A percentile compares a stretch with the other conserved stretches of the same genome.
These are phyloP conservation scores for Seiridium unicorne DNA, from an alignment of 2,329 filamentous ascomycete genomes.

Conservation along the genomic window DNA sequence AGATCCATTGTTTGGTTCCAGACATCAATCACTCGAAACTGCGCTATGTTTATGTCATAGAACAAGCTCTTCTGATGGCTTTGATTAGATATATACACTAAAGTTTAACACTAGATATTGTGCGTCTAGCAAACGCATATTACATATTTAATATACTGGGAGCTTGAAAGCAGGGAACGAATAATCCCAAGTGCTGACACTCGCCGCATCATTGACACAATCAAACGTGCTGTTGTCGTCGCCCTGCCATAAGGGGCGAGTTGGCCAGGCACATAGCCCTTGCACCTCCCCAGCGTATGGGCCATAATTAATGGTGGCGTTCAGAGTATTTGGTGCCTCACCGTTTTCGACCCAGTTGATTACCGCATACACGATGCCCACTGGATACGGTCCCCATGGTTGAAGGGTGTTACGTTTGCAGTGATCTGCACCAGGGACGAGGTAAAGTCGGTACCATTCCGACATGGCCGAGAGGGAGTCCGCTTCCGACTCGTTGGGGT, in stretches of 20 bases:
- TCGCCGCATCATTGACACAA: conserved; percentile 17
- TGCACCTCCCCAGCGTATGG: conserved; percentile 29
- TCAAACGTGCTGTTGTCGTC: conserved; percentile 19
- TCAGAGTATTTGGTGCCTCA: conserved; percentile 31
- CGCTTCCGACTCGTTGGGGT: conserved; percentile 35
- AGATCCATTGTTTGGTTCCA: too few relatives aligned
- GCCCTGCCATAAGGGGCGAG: conserved; percentile 27
- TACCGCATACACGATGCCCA: conserved; percentile 66
- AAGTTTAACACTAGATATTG: neutral
- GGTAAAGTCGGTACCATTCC: conserved; percentile 54
- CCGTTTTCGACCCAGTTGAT: conserved; percentile 69
- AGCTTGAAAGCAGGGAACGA: conserved; percentile 19
- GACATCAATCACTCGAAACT: too few relatives aligned
- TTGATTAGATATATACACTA: neutral
- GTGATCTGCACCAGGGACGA: conserved; percentile 52
- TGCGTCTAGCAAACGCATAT: neutral
- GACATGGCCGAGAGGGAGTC: conserved; percentile 38
- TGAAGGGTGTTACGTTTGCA: conserved; percentile 44
- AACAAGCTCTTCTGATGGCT: too few relatives aligned
- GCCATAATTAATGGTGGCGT: conserved; percentile 32
- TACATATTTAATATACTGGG: conserved; percentile 13
- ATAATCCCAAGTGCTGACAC: conserved; percentile 26
- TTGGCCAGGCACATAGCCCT: conserved; percentile 37
- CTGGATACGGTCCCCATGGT: conserved; percentile 41
- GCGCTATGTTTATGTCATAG: too few relatives aligned